Evolutionary conservation across 2,329 filamentous ascomycete genomes (phyloP).

Genomic region (Rhinocladiella mackenziei): DNA sequence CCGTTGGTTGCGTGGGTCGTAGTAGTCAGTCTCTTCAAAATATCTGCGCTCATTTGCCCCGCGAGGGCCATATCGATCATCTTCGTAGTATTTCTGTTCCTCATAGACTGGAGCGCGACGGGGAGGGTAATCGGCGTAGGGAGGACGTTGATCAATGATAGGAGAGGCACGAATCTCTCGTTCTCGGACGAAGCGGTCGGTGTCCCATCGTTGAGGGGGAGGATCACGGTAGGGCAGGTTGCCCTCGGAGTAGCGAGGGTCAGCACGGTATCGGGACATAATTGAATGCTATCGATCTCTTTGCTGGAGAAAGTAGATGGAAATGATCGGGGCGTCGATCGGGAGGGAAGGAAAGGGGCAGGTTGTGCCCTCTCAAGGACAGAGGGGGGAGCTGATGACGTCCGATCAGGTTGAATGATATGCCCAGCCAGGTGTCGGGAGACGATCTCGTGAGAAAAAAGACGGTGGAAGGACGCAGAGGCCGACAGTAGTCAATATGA

Average conservation of each 20-base stretch:
- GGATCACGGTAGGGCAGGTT: constrained; percentile 29
- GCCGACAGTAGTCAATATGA: constrained; percentile 8
- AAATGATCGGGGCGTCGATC: too few species aligned
- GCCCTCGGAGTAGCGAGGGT: constrained; percentile 21
- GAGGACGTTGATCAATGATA: constrained; percentile 27
- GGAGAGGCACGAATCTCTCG: constrained; percentile 41
- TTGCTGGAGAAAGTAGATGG: too few species aligned
- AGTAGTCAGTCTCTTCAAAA: constrained; percentile 34
- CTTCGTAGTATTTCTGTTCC: constrained; percentile 41
- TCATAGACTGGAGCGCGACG: constrained; percentile 32
- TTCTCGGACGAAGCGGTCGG: constrained; percentile 42
- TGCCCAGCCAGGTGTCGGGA: neutral
- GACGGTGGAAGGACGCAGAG: neutral
- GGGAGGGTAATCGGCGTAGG: constrained; percentile 32
- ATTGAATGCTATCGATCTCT: constrained; percentile 1
- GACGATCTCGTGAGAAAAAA: constrained; percentile 1
- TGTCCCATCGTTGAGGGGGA: constrained; percentile 37
- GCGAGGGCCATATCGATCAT: constrained; percentile 44
- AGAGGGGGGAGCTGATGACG: too few species aligned
- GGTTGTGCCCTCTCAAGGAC: too few species aligned
- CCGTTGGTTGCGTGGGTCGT: constrained; percentile 42
- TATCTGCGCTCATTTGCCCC: constrained; percentile 39
- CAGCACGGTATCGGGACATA: constrained; percentile 28
- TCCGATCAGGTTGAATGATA: too few species aligned
- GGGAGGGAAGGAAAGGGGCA: too few species aligned